Conservation (phyloP, 306 rosid species). For the Calophaca sinica region DNA sequence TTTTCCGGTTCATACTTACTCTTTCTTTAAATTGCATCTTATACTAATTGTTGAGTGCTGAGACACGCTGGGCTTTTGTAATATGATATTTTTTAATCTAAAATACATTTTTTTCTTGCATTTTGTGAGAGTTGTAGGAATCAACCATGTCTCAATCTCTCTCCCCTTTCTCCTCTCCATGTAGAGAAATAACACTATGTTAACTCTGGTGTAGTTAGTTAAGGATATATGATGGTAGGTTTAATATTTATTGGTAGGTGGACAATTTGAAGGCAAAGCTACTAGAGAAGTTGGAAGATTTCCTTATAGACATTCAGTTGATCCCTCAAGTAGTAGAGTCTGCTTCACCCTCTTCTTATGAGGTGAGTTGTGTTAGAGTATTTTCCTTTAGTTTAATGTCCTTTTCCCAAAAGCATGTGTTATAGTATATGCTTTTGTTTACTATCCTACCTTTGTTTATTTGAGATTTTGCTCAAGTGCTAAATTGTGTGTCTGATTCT, state of each 20-base stretch:
- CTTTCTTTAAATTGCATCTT: neutral
- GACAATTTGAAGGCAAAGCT: conserved; percentile 75
- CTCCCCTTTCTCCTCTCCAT: neutral
- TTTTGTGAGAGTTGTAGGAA: conserved; percentile 28
- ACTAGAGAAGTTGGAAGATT: conserved; percentile 79
- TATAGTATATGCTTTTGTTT: conserved; percentile 9
- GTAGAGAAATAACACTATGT: neutral
- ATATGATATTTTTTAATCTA: neutral
- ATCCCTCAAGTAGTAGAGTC: conserved; percentile 59
- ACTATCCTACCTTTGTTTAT: neutral
- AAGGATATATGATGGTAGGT: conserved; percentile 40
- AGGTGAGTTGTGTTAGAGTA: conserved; percentile 55
- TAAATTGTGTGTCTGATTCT: neutral
- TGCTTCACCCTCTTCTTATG: conserved; percentile 60
- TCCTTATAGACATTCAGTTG: conserved; percentile 64
- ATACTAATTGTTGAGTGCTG: conserved; percentile 16
- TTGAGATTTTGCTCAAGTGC: conserved; percentile 14
- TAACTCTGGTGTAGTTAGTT: conserved; percentile 5
- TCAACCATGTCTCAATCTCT: neutral
- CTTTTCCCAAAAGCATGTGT: neutral
- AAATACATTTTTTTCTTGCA: conserved; percentile 7
- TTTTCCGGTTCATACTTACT: conserved; percentile 66
- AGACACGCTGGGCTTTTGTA: neutral
- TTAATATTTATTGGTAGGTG: conserved; percentile 60
- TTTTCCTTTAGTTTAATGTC: conserved; percentile 11